These are phyloP conservation scores for Plasmodium cynomolgi DNA, from an alignment of 169 alveolate species.

Conservation along the genomic window DNA sequence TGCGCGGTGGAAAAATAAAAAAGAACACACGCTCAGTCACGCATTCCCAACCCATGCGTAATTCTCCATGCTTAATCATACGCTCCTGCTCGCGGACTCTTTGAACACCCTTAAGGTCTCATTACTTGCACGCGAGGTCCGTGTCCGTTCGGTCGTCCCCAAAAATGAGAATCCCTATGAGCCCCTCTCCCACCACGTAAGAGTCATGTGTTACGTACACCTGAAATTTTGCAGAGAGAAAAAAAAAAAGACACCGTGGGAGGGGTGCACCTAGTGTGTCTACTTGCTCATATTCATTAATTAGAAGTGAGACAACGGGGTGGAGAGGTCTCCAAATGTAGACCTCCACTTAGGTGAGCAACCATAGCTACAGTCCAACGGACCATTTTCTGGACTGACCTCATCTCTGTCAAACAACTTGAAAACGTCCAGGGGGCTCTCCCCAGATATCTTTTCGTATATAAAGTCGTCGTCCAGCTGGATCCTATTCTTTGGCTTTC, in stretches of 20 bases:
- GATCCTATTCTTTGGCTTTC: background rate
- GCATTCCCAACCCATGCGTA: background rate
- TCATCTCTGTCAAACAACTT: conserved; percentile 56
- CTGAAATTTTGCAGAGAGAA: background rate
- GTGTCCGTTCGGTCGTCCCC: conserved; percentile 61
- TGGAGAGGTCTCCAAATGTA: background rate
- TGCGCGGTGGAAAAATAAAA: background rate
- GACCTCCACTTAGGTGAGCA: background rate
- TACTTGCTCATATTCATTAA: background rate
- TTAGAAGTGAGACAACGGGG: background rate
- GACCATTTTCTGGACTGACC: background rate
- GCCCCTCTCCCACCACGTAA: conserved; percentile 7
- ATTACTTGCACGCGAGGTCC: conserved; percentile 43
- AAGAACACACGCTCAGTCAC: background rate
- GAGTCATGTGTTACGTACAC: conserved; percentile 44
- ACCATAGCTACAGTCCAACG: background rate
- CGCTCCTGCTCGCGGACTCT: background rate
- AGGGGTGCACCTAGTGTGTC: background rate
- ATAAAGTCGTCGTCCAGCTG: background rate
- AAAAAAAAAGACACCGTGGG: background rate
- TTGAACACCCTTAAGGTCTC: background rate
- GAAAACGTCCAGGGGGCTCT: conserved; percentile 18
- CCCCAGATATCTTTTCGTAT: conserved; percentile 37
- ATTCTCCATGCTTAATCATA: background rate
- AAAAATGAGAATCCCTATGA: conserved; percentile 45